Evolutionary conservation across 192 early-diverging fungal species (phyloP).

Genomic region (Mortierella alpina): DNA sequence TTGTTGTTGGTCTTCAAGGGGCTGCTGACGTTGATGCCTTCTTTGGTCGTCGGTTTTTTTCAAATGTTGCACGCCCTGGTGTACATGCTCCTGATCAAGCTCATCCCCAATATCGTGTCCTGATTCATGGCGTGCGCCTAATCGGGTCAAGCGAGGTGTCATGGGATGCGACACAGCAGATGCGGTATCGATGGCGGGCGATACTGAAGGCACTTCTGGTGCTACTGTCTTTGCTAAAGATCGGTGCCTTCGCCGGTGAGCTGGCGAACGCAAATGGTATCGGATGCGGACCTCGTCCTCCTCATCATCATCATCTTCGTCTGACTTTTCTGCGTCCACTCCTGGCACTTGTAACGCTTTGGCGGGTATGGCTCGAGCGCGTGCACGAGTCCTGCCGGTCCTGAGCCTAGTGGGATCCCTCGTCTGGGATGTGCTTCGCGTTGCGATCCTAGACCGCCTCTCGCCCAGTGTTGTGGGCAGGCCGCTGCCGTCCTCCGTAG

Average conservation of each 20-base stretch:
- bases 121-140: conserved; percentile 50
- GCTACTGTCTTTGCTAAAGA: conserved; percentile 16
- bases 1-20: not conserved
- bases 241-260: conserved; percentile 33
- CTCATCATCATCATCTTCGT: conserved; percentile 46
- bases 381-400: conserved; percentile 31
- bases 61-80: conserved; percentile 11
- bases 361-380: conserved; percentile 20
- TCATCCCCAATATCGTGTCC: conserved; percentile 44
- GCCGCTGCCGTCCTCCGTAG: conserved; percentile 5
- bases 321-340: conserved; percentile 29
- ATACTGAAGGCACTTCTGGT: not conserved
- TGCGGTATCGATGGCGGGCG: not conserved
- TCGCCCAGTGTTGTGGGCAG: conserved; percentile 1
- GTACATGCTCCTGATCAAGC: conserved; percentile 20
- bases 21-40: no score
- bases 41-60: conserved; percentile 5
- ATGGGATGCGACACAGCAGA: not conserved
- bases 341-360: conserved; percentile 26
- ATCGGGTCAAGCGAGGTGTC: conserved; percentile 44
- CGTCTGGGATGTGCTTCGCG: conserved; percentile 37
- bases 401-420: conserved; percentile 26
- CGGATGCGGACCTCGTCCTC: conserved; percentile 19
- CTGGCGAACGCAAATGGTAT: conserved; percentile 36
- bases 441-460: conserved; percentile 31